These are phyloP conservation scores for Phaffia tasmanica DNA, from an alignment of 768 basidiomycete species.

Conservation along the genomic window DNA sequence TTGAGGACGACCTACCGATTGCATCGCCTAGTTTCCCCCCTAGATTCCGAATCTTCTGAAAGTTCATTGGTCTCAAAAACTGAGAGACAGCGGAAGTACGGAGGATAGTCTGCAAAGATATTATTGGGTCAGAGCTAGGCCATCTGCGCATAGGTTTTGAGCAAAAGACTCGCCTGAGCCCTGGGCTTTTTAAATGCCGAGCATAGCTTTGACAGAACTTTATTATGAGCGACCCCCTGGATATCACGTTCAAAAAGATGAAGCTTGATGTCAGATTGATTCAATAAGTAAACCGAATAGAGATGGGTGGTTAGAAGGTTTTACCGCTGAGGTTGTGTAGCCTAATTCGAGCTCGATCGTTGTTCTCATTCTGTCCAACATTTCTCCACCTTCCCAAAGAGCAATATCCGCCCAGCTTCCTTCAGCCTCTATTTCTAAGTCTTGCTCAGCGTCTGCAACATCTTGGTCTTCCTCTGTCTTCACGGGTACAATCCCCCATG, in stretches of 20 bases:
- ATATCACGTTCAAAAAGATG: background rate
- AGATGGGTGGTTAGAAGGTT: conserved; percentile 32
- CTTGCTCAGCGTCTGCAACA: conserved; percentile 27
- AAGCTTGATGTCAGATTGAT: background rate
- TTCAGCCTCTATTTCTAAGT: conserved; percentile 2
- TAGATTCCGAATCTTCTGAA: conserved; percentile 89
- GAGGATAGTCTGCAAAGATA: conserved; percentile 56
- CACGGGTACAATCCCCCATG: conserved; percentile 13
- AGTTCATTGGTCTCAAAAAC: conserved; percentile 73
- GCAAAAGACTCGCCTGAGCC: conserved; percentile 50
- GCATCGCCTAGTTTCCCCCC: conserved; percentile 89
- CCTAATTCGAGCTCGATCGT: conserved; percentile 61
- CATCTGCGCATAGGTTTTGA: background rate
- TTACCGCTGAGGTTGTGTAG: conserved; percentile 86
- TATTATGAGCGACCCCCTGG: conserved; percentile 82
- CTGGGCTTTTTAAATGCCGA: conserved; percentile 89
- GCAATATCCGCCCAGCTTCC: conserved; percentile 82
- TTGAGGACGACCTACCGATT: conserved; percentile 36
- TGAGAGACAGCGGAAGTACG: conserved; percentile 69
- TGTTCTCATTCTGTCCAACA: conserved; percentile 64
- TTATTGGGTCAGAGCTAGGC: conserved; percentile 4
- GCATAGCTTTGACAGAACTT: conserved; percentile 87
- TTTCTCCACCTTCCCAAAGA: conserved; percentile 71
- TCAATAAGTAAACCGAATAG: conserved; percentile 20
- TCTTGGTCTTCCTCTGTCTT: background rate